Evolutionary conservation across 495 filamentous ascomycete genomes (phyloP), one percentile per base, ranked within the genome.

Genomic region (Penicillium robsamsonii): DNA sequence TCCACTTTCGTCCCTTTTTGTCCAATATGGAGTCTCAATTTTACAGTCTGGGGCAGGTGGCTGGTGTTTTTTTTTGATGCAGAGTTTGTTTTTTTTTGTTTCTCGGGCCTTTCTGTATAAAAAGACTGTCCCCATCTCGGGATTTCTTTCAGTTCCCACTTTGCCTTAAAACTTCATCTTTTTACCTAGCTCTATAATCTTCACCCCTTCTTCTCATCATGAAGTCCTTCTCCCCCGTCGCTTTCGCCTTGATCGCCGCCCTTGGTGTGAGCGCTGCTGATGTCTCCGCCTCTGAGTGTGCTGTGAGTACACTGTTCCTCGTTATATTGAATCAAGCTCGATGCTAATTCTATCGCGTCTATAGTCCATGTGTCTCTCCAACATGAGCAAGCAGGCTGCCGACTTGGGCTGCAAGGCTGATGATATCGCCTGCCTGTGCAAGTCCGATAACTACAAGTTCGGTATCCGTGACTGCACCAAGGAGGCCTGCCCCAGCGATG

Each of bases 391-490:
- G 55, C 76, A 84, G 75, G 84, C 86, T 51, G 56, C 61, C 11
- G 62, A 73, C 8, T 78, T 92, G 55, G 82, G 82, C 48, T 96
- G 91, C 74, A 27, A 56, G 2, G 31, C 61, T 13, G 72, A 73
- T 51, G 81, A 91, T 69, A 51, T 80, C 35, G 63, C 65, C 37
- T 96, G 91, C 78, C 81, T 92, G 45, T 96, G 91, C 82, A 77
- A 73, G 40, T 81, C 82, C 56, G 46, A 63, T 37, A 64, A 90
- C 79, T 95, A 91, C 71, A 68, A 70, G 56, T 88, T 84, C 65
- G 91, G 91, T 66, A 77, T 96, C 56, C 86, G 83, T 46, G 91
- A 96, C 75, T 96, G 91, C 80, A 81, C 88, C 49, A 69, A 75
- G 53, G 69, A 87, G 72, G 78, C 81, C 48, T 95, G 91, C 77